Base-by-base conservation (phyloP, 768 basidiomycete species). In the Calocybe indica region DNA sequence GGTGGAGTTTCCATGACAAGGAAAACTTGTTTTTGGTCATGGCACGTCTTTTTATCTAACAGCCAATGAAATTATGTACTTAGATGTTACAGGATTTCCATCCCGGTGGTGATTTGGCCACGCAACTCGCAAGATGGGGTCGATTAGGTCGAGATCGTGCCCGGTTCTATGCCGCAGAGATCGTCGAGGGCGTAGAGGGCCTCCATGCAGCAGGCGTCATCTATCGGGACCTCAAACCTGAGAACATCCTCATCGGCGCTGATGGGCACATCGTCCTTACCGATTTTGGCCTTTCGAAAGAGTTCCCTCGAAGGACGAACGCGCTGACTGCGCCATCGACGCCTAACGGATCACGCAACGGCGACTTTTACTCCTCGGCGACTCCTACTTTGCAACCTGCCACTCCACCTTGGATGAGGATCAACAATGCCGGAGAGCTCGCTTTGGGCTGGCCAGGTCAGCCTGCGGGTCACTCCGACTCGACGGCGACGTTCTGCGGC, bases 1-100 rank as follows among this genome's bases (percentile, higher is more conserved):
- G 92, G 82, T 94, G 90, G 87, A 88, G 88, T 66, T 99, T 98
- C 71, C 94, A 97, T 66, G 94, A 98, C 68, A 88, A 89, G 69
- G 92, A 97, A 64, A 95, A 96, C 61, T 68, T 98, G 52, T 98
- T 94, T 69, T 79, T 99, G 60, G 92, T 97, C 38, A 94, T 99
- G 88, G 88, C 87, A 51, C 56, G 68, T 71, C 55, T 52, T 14
- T 40, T 15, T 44, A 38, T 42, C 34, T n/a, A 48, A 47, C 52
- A 56, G 47, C 11, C 50, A 30, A 40, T 33, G 29, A 52, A 45
- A 61, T 34, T 39, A 42, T 45, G 15, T 38, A 47, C 35, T 22
- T 22, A 22, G 22, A 22, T 4, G 4, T 22, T 33, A 11, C 56
- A 86, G 85, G 92, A 96, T 66, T 95, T 94, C 69, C 92, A 95